Conservation (phyloP, 2,329 filamentous ascomycete species). For the Colletotrichum sp. region DNA sequence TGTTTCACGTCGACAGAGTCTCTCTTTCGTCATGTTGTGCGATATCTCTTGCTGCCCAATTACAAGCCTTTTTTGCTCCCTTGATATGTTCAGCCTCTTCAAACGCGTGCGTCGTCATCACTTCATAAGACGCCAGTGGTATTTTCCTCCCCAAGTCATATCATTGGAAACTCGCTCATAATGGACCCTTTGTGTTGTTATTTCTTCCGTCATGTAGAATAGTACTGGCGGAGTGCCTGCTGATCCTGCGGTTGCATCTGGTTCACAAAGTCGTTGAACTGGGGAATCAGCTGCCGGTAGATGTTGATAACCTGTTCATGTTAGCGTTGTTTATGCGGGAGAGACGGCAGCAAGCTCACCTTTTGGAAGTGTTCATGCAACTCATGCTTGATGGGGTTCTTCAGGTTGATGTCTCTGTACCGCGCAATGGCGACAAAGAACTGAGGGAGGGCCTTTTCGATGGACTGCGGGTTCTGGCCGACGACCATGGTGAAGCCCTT, state of each 20-base stretch:
- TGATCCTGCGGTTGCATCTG: slow-evolving; percentile 56
- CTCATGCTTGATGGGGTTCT: slow-evolving; percentile 66
- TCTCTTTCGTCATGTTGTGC: slow-evolving; percentile 6
- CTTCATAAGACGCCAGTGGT: slow-evolving; percentile 18
- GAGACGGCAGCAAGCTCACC: slow-evolving; percentile 54
- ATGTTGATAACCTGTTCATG: slow-evolving; percentile 51
- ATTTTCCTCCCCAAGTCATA: slow-evolving; percentile 21
- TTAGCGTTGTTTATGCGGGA: slow-evolving; percentile 7
- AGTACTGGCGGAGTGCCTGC: slow-evolving; percentile 52
- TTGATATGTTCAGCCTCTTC: slow-evolving; percentile 14
- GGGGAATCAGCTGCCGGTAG: slow-evolving; percentile 65
- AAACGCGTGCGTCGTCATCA: slow-evolving; percentile 11
- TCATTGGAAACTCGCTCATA: slow-evolving; percentile 9
- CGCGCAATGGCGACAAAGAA: slow-evolving; percentile 86
- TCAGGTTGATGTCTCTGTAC: slow-evolving; percentile 70
- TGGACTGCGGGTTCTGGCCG: slow-evolving; percentile 84
- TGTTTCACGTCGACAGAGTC: slow-evolving; percentile 5
- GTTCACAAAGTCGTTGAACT: slow-evolving; percentile 59
- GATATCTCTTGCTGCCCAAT: slow-evolving; percentile 3
- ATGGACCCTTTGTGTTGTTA: slow-evolving; percentile 1
- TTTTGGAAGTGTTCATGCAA: slow-evolving; percentile 77
- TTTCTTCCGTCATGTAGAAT: slow-evolving; percentile 31
- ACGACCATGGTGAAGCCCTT: slow-evolving; percentile 88
- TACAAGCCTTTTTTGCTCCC: slow-evolving; percentile 16
- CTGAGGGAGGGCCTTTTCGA: slow-evolving; percentile 82